A percentile compares a stretch with the other conserved stretches of the same genome.
Conservation (phyloP, 2,329 filamentous ascomycete genomes). For the Cladophialophora yegresii region DNA sequence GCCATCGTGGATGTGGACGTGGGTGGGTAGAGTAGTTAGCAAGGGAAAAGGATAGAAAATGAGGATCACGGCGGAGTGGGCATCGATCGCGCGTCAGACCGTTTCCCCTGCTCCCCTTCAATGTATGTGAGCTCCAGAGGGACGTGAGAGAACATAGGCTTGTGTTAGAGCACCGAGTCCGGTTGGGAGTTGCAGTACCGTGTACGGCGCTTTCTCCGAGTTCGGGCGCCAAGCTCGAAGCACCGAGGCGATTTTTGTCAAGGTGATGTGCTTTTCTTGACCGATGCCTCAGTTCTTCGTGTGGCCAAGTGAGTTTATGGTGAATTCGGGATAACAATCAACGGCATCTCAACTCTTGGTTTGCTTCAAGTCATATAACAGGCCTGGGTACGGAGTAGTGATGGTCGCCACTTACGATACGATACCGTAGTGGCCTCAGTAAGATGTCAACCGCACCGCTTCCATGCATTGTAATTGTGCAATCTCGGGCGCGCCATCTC, state of each 20-base stretch:
- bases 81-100: neutral
- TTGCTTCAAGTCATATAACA: neutral
- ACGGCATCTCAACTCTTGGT: too few relatives aligned
- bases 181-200: too few relatives aligned
- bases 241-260: neutral
- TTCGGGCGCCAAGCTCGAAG: neutral
- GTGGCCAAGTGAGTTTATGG: too few relatives aligned
- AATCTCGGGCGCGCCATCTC: too few relatives aligned
- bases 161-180: too few relatives aligned
- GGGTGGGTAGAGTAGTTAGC: neutral
- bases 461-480: neutral
- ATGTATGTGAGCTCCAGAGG: neutral
- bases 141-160: too few relatives aligned
- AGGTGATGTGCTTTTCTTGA: too few relatives aligned
- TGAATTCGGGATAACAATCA: too few relatives aligned
- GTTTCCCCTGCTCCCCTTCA: neutral
- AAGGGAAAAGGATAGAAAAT: neutral
- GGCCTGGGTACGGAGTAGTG: too few relatives aligned
- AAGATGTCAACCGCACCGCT: neutral
- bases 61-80: neutral
- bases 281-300: too few relatives aligned
- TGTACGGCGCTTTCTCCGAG: neutral
- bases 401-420: too few relatives aligned
- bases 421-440: too few relatives aligned
- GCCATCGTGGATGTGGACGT: neutral